Base-by-base conservation (phyloP, 2,329 filamentous ascomycete species). In the Dendrostoma leiphaemia region DNA sequence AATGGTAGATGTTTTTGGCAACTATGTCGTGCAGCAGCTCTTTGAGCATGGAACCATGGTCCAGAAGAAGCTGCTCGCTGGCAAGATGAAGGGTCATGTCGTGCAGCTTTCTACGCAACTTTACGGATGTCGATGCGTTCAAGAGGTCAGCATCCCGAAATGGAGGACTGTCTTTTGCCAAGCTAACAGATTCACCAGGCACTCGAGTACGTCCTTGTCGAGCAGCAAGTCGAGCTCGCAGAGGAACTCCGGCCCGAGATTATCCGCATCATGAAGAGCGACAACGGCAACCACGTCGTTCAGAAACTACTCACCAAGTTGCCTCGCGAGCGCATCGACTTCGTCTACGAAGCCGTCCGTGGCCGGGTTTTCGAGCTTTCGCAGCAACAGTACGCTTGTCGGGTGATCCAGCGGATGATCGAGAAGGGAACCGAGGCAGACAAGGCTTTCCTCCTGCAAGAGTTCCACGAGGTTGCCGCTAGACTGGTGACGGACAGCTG, bases 1-100 rank as follows among this genome's bases (percentile, higher is more conserved):
- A 45, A 97, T 96, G 91, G 93, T 88, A 43, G 94, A 97, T 68
- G 88, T 97, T 0, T 99, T 97, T 66, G 94, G 94, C 51, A 99
- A 99, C 70, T 99, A 97, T 66, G 94, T 99, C 32, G 92, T 97
- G 35, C 94, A 99, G 66, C 97, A 97, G 69, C 86, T 97, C 67
- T 97, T 97, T 59, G 93, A 97, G 68, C 91, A 97, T 68, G 93
- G 94, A 35, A 95, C 91, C 62, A 92, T 96, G 70, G 82, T 86
- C 0, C 94, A 99, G 74, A 99, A 99, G 76, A 91, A 88, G 70
- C 80, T 89, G 2, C 73, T 99, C 38, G 91, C 91, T 1, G 84
- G 85, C 59, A 85, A 89, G 69, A 97, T 97, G 91, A 90, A 88
- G 68, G 89, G 89, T 6, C 89, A 92, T 65, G 85, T 97, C 12